Percentiles rank a stretch among this genome's conserved stretches.
phyloP scores from a whole-genome alignment of 1,139 yeast genomes.

The Saccharomyces uvarum region DNA sequence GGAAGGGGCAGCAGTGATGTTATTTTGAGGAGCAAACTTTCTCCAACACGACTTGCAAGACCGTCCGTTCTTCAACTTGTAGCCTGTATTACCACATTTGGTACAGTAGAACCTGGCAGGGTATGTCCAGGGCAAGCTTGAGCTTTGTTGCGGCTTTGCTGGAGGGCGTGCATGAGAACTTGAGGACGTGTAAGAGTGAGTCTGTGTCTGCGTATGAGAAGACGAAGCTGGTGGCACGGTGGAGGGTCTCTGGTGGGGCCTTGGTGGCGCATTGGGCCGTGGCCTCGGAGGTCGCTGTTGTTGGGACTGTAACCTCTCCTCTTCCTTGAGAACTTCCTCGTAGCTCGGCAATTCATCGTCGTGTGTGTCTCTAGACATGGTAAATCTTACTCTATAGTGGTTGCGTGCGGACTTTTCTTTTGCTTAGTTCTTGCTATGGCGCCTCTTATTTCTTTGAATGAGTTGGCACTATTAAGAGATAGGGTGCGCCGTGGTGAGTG shows the following conservation, averaged over 20 bases:
- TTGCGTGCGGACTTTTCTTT: not conserved
- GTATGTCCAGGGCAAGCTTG: conserved; percentile 56
- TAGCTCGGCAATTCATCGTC: conserved; percentile 5
- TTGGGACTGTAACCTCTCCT: conserved; percentile 3
- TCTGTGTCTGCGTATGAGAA: not conserved
- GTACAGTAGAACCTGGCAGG: conserved; percentile 56
- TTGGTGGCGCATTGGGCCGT: conserved; percentile 8
- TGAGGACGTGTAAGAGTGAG: conserved; percentile 1
- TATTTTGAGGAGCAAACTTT: conserved; percentile 43
- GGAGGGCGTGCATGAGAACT: conserved; percentile 10
- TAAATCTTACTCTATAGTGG: not conserved
- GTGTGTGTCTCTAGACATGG: not conserved
- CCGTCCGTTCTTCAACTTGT: conserved; percentile 54
- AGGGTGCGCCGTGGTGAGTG: not conserved
- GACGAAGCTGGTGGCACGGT: conserved; percentile 4
- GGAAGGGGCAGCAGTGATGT: conserved; percentile 15
- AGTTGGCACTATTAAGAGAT: not conserved
- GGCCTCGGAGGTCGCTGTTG: conserved; percentile 5
- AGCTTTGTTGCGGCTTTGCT: conserved; percentile 7
- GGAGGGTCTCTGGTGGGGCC: conserved; percentile 10
- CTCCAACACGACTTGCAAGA: conserved; percentile 71
- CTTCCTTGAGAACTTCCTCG: conserved; percentile 5
- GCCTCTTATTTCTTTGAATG: not conserved
- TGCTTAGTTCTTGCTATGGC: not conserved
- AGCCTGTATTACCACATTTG: conserved; percentile 73